These are phyloP conservation scores for Tricladium varicosporioides DNA, from an alignment of 2,329 filamentous ascomycete species.

Conservation along the genomic window DNA sequence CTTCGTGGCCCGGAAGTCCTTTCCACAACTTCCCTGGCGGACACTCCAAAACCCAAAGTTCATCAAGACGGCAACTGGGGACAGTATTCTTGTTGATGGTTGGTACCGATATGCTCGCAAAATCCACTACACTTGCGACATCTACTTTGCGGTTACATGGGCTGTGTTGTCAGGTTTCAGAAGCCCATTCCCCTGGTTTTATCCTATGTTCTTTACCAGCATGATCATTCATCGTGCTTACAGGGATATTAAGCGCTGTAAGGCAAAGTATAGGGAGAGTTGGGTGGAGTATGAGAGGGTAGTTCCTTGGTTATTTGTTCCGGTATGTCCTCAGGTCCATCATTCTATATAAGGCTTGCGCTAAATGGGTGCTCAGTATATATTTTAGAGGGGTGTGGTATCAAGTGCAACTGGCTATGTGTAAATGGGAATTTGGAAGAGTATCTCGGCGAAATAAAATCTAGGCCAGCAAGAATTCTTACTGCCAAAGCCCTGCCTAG, in stretches of 20 bases:
- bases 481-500: too few relatives aligned
- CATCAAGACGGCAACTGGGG: slow-evolving; percentile 70
- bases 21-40: slow-evolving; percentile 87
- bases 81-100: slow-evolving; percentile 77
- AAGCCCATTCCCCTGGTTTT: slow-evolving; percentile 87
- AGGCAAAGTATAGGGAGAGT: slow-evolving; percentile 75
- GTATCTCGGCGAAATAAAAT: too few relatives aligned
- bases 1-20: slow-evolving; percentile 68
- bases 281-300: slow-evolving; percentile 78
- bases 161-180: slow-evolving; percentile 76
- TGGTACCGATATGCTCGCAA: slow-evolving; percentile 83
- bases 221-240: slow-evolving; percentile 80
- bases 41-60: slow-evolving; percentile 76
- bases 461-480: too few relatives aligned
- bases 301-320: slow-evolving; percentile 84
- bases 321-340: slow-evolving; percentile 42
- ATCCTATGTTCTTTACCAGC: slow-evolving; percentile 73
- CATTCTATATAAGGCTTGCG: too few relatives aligned
- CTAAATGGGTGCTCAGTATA: too few relatives aligned
- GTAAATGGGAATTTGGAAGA: too few relatives aligned
- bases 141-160: slow-evolving; percentile 76
- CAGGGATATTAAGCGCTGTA: slow-evolving; percentile 74
- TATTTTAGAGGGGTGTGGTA: too few relatives aligned
- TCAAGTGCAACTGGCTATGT: too few relatives aligned
- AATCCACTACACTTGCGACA: slow-evolving; percentile 77